Conservation (phyloP, 495 filamentous ascomycete genomes). For the Penicillium longicatenatum region DNA sequence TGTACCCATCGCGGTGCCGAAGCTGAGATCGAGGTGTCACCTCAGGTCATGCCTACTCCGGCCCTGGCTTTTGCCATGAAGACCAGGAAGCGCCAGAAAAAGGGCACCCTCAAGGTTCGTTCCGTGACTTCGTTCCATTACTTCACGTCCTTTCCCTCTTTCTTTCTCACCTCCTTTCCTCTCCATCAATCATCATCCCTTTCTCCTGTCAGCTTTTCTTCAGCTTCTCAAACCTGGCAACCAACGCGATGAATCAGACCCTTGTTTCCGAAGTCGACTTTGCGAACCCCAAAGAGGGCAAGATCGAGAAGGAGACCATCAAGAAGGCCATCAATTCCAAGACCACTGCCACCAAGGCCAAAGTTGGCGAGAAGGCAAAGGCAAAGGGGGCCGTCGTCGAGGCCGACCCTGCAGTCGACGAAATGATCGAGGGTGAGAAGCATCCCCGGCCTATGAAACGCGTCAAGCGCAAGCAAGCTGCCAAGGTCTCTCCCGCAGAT, state of each 20-base stretch:
- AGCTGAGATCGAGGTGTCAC: background rate
- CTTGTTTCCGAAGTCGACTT: too few species aligned
- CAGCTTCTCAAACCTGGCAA: background rate
- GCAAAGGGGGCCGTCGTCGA: background rate
- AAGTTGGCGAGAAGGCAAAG: background rate
- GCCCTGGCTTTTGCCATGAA: background rate
- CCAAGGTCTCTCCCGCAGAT: background rate
- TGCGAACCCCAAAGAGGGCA: background rate
- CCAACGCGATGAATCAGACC: background rate
- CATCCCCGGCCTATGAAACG: background rate
- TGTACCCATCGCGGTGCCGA: constrained; percentile 15
- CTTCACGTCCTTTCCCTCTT: background rate
- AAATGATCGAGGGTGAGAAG: background rate
- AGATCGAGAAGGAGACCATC: too few species aligned
- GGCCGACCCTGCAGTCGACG: background rate
- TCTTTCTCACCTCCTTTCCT: background rate
- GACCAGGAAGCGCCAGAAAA: background rate
- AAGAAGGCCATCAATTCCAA: background rate
- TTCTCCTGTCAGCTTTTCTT: background rate
- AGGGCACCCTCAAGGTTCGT: background rate
- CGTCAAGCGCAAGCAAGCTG: background rate
- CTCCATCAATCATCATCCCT: background rate
- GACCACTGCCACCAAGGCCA: background rate
- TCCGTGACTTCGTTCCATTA: background rate
- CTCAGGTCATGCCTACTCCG: background rate